Percentiles rank a stretch among this genome's conserved stretches.
Conservation (phyloP, 768 basidiomycete species). For the Trametes coccinea region DNA sequence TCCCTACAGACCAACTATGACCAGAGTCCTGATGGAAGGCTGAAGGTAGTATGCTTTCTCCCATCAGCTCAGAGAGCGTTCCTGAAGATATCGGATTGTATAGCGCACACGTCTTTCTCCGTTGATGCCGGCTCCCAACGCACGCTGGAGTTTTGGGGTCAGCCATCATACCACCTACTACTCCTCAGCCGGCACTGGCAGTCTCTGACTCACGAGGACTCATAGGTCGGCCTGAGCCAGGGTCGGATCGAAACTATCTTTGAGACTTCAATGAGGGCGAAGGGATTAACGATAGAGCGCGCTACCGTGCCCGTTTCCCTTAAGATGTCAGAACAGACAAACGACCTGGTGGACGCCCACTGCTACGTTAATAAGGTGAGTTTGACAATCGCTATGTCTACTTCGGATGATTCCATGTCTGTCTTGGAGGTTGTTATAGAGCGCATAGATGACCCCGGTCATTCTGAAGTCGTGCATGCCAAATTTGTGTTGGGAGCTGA, state of each 20-base stretch:
- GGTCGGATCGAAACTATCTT: slow-evolving; percentile 64
- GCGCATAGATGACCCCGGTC: slow-evolving; percentile 39
- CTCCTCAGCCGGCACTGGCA: too few relatives aligned
- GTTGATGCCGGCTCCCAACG: slow-evolving; percentile 55
- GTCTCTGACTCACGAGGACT: too few relatives aligned
- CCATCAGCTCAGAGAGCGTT: background rate
- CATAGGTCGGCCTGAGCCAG: slow-evolving; percentile 59
- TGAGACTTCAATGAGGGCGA: slow-evolving; percentile 50
- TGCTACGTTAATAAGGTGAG: slow-evolving; percentile 3
- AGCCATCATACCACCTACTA: background rate
- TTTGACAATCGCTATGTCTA: background rate
- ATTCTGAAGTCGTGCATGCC: slow-evolving; percentile 60
- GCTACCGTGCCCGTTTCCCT: slow-evolving; percentile 52
- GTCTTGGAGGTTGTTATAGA: slow-evolving; percentile 45
- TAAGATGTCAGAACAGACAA: slow-evolving; percentile 43
- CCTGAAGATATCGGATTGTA: background rate
- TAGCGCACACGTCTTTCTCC: background rate
- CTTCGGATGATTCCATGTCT: background rate
- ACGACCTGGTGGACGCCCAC: slow-evolving; percentile 42
- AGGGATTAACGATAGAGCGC: slow-evolving; percentile 51
- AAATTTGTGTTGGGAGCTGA: slow-evolving; percentile 79
- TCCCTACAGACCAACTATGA: slow-evolving; percentile 69
- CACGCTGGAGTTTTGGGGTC: slow-evolving; percentile 74
- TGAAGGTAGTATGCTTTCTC: slow-evolving; percentile 46
- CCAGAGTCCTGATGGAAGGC: slow-evolving; percentile 57